Evolutionary conservation across 2,329 filamentous ascomycete genomes (phyloP).

Genomic region (Stachybotrys chlorohalonatus): DNA sequence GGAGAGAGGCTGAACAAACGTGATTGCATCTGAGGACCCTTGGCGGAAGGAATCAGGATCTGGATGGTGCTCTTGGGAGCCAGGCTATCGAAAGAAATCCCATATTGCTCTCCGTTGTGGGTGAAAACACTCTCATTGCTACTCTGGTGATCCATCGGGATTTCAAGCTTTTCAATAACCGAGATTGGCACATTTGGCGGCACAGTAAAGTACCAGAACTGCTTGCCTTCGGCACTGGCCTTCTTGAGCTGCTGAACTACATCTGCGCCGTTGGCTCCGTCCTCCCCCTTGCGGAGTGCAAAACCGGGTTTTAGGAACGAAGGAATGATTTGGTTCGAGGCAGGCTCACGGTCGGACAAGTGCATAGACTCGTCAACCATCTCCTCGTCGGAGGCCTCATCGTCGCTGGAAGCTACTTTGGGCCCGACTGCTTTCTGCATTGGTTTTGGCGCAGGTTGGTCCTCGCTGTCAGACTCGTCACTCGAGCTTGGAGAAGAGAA

Average conservation of each 20-base stretch:
- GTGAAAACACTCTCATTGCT: constrained; percentile 46
- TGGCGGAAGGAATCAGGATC: constrained; percentile 50
- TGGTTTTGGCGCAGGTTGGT: constrained; percentile 6
- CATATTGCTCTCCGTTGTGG: constrained; percentile 56
- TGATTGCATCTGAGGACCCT: constrained; percentile 43
- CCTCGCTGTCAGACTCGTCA: constrained; percentile 11
- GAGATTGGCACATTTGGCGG: constrained; percentile 61
- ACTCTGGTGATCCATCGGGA: constrained; percentile 46
- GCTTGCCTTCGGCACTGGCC: constrained; percentile 56
- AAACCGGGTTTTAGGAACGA: constrained; percentile 43
- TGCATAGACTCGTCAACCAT: constrained; percentile 30
- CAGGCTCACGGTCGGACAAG: constrained; percentile 20
- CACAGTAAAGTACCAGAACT: constrained; percentile 74
- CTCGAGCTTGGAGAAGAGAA: constrained; percentile 12
- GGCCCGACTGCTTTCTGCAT: constrained; percentile 5
- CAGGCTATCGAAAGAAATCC: constrained; percentile 43
- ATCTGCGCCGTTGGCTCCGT: constrained; percentile 30
- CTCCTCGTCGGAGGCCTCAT: constrained; percentile 18
- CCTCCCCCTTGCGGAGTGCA: constrained; percentile 38
- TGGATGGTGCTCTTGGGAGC: constrained; percentile 43
- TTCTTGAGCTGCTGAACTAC: constrained; percentile 47
- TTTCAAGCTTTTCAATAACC: constrained; percentile 54
- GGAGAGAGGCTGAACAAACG: constrained; percentile 29
- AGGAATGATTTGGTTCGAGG: constrained; percentile 28
- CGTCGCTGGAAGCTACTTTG: constrained; percentile 11